A percentile compares a stretch with the other conserved stretches of the same genome.
These are phyloP conservation scores for Perilla frutescens DNA, from an alignment of 257 asterid species.

Conservation along the genomic window DNA sequence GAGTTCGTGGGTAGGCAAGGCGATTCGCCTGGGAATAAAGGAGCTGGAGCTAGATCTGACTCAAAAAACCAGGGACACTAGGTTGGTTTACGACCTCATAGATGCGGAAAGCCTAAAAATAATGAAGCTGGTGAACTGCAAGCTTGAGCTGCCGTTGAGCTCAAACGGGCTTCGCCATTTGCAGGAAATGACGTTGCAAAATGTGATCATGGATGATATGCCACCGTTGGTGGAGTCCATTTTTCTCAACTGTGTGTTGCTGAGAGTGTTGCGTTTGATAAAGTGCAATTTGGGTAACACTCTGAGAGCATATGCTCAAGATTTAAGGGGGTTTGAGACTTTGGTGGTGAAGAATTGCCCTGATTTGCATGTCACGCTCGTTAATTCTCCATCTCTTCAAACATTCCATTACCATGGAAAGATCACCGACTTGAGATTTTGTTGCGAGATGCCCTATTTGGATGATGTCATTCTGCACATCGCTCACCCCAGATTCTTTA, in stretches of 20 bases:
- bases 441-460: neutral
- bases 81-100: conserved; percentile 7
- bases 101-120: conserved; percentile 6
- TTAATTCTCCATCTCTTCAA: conserved; percentile 29
- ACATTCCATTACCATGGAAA: conserved; percentile 39
- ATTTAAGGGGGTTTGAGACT: neutral
- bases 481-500: conserved; percentile 27
- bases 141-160: conserved; percentile 2
- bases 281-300: neutral
- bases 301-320: neutral
- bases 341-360: conserved; percentile 36
- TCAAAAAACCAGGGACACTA: neutral
- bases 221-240: neutral
- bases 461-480: conserved; percentile 33
- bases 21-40: neutral
- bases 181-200: conserved; percentile 27
- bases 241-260: conserved; percentile 8
- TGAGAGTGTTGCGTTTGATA: neutral
- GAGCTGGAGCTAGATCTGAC: conserved; percentile 41
- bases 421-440: conserved; percentile 25
- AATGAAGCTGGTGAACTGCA: conserved; percentile 39
- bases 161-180: conserved; percentile 27
- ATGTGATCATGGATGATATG: neutral
- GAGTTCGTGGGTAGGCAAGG: conserved; percentile 35
- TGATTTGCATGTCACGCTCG: neutral